Conservation (phyloP, 768 basidiomycete species). For the Saitozyma podzolica region DNA sequence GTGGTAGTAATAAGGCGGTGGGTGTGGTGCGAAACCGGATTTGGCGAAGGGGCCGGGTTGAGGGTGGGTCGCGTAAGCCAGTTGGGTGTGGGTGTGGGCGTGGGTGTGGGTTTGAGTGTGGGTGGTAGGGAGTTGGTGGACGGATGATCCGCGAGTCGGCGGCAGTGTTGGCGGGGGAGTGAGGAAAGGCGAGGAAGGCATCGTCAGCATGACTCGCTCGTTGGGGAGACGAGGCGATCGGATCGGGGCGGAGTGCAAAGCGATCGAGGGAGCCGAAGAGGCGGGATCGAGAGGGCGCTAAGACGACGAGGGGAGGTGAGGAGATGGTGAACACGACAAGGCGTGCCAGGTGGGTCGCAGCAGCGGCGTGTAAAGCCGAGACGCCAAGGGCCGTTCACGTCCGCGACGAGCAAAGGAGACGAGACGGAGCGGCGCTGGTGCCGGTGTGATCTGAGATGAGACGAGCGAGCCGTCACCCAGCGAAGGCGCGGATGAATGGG, state of each 20-base stretch:
- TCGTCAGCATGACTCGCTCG: neutral
- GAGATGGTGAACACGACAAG: neutral
- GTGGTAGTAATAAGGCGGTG: too few species aligned
- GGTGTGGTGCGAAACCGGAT: too few species aligned
- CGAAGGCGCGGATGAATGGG: too few species aligned
- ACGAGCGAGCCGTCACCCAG: too few species aligned
- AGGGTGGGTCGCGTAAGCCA: neutral
- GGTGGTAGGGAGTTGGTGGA: conserved; percentile 2
- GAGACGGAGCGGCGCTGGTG: too few species aligned
- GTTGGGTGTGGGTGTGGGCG: conserved; percentile 1
- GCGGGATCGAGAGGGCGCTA: neutral
- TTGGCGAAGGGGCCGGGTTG: neutral
- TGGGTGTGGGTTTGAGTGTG: conserved; percentile 2
- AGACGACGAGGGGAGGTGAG: neutral
- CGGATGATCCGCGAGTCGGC: conserved; percentile 16
- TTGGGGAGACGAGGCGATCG: neutral
- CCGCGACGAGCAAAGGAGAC: too few species aligned
- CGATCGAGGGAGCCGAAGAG: neutral
- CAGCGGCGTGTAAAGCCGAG: neutral
- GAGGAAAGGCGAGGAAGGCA: conserved; percentile 19
- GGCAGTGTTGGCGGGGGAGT: conserved; percentile 38
- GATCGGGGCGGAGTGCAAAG: neutral
- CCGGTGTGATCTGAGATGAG: too few species aligned
- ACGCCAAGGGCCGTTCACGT: too few species aligned
- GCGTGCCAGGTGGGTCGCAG: neutral